Evolutionary conservation across 176 grass and related monocot genomes (phyloP).

Genomic region (Oryza punctata): DNA sequence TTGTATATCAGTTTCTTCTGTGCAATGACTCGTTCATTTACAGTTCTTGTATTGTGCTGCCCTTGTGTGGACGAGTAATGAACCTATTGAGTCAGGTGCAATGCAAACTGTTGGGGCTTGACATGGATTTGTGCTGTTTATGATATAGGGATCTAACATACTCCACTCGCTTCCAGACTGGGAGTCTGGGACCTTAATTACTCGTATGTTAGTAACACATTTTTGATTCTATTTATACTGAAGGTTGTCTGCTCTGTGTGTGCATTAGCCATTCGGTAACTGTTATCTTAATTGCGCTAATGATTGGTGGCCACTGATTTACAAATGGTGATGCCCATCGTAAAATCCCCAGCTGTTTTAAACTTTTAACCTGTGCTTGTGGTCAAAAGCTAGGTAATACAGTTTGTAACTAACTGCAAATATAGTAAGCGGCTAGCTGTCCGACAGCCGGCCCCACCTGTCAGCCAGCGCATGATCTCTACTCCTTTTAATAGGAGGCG

Average conservation of each 20-base stretch:
- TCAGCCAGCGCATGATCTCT: slow-evolving; percentile 6
- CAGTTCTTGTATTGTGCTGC: slow-evolving; percentile 22
- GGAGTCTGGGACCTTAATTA: background rate
- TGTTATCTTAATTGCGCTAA: background rate
- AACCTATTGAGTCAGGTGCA: background rate
- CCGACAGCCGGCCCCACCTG: slow-evolving; percentile 30
- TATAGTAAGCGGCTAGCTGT: background rate
- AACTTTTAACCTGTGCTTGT: background rate
- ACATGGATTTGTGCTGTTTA: background rate
- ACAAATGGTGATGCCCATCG: background rate
- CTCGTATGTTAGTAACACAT: background rate
- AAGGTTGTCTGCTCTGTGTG: background rate
- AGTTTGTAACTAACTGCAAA: background rate
- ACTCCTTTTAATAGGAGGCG: background rate
- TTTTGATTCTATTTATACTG: background rate
- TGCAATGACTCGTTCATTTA: slow-evolving; percentile 28
- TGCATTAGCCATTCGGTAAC: background rate
- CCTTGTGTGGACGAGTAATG: background rate
- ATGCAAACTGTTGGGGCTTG: background rate
- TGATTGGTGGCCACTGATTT: background rate
- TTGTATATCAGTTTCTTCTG: slow-evolving; percentile 26
- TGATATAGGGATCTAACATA: background rate
- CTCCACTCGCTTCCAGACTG: background rate
- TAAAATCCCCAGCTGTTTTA: background rate
- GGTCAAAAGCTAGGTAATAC: too few relatives aligned